Evolutionary conservation across 352 stramenopile species (phyloP).

Genomic region (Halophytophthora polymorphica): DNA sequence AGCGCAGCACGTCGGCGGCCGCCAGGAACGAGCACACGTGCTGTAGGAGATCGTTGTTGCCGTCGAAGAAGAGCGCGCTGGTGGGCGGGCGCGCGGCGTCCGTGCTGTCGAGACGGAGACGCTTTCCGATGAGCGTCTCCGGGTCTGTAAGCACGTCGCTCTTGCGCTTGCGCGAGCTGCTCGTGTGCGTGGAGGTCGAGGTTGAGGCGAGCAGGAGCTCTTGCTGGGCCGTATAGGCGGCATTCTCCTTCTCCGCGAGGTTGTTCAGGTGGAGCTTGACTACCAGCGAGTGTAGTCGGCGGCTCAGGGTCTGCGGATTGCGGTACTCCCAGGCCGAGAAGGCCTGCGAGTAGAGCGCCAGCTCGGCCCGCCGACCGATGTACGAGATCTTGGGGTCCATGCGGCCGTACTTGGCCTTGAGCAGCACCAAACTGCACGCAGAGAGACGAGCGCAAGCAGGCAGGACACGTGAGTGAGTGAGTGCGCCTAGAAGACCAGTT

Average conservation of each 20-base stretch:
- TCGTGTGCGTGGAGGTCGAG: background rate
- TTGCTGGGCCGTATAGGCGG: constrained; percentile 24
- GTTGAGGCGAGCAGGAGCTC: constrained; percentile 1
- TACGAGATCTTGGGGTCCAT: constrained; percentile 61
- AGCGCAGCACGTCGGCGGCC: constrained; percentile 29
- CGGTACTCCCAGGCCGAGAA: constrained; percentile 50
- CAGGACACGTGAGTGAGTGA: background rate
- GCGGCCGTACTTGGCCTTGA: constrained; percentile 63
- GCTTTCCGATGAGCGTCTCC: constrained; percentile 11
- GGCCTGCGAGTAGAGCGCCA: constrained; percentile 53
- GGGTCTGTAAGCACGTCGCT: constrained; percentile 3
- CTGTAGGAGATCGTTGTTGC: constrained; percentile 40
- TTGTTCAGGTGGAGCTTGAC: constrained; percentile 65
- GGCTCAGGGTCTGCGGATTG: constrained; percentile 55
- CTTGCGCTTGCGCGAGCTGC: constrained; percentile 20
- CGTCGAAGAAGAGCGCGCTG: constrained; percentile 43
- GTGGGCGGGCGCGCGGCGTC: background rate
- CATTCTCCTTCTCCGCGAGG: constrained; percentile 33
- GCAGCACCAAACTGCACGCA: constrained; percentile 36
- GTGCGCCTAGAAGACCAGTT: too few species aligned
- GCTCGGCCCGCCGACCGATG: constrained; percentile 51
- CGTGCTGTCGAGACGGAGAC: constrained; percentile 5
- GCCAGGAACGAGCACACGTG: constrained; percentile 42
- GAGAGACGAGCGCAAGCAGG: background rate
- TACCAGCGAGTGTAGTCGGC: constrained; percentile 50